A percentile compares a stretch with the other conserved stretches of the same genome.
Evolutionary conservation across 2,329 filamentous ascomycete genomes (phyloP).

Genomic region (Tetracladium maxilliforme): DNA sequence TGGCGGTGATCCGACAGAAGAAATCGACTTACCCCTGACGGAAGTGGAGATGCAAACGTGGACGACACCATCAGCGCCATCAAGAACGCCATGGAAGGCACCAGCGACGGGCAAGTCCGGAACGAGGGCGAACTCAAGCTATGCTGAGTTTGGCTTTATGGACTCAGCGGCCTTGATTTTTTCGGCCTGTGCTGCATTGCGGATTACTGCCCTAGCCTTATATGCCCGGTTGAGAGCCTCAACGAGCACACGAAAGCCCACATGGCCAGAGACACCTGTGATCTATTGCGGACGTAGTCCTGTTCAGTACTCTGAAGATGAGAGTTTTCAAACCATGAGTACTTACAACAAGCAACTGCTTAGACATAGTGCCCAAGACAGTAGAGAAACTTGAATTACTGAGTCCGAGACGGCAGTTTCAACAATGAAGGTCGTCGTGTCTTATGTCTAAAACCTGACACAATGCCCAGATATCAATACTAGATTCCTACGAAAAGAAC

Average conservation of each 20-base stretch:
- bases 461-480: too few relatives aligned
- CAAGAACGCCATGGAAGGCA: conserved; percentile 4
- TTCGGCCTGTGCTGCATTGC: conserved; percentile 3
- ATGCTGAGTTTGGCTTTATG: conserved; percentile 1
- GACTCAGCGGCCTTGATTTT: neutral
- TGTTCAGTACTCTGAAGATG: too few relatives aligned
- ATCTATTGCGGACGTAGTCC: too few relatives aligned
- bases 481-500: too few relatives aligned
- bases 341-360: too few relatives aligned
- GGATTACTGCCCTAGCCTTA: conserved; percentile 4
- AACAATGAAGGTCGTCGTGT: too few relatives aligned
- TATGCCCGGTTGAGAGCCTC: conserved; percentile 5
- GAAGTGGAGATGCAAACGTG: conserved; percentile 6
- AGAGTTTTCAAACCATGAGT: too few relatives aligned
- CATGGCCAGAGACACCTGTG: conserved; percentile 9
- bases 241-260: conserved; percentile 7
- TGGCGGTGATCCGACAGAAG: too few relatives aligned
- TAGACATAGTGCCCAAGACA: too few relatives aligned
- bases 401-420: too few relatives aligned
- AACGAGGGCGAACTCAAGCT: conserved; percentile 5
- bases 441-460: too few relatives aligned
- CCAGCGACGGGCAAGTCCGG: conserved; percentile 4
- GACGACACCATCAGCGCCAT: conserved; percentile 4
- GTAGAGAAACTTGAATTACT: too few relatives aligned
- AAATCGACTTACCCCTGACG: conserved; percentile 4